phyloP scores from a whole-genome alignment of 306 rosid species.

The Castanea mollissima region DNA sequence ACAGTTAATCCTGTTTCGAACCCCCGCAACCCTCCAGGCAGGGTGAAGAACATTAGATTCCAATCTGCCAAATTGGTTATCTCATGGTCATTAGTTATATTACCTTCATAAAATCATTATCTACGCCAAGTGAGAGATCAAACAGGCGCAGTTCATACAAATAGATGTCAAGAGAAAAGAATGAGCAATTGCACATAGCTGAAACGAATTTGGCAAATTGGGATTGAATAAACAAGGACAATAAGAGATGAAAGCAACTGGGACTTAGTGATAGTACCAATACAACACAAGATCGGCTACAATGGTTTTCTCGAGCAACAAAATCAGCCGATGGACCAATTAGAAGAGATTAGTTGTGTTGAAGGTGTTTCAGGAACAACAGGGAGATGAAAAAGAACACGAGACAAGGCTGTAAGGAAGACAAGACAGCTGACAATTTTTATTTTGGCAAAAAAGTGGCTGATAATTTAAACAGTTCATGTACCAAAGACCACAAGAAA shows the following conservation, averaged over 20 bases:
- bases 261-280: neutral
- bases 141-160: no score
- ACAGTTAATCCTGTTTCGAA: no score
- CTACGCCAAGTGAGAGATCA: neutral
- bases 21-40: no score
- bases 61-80: no score
- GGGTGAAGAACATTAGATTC: no score
- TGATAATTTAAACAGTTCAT: neutral
- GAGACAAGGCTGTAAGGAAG: neutral
- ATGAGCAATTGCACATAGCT: neutral
- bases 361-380: neutral
- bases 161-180: neutral
- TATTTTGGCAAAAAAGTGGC: no score
- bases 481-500: neutral
- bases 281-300: neutral
- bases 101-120: no score
- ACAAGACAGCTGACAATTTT: neutral
- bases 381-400: neutral
- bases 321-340: neutral
- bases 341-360: no score
- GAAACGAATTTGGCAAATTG: slow-evolving; percentile 5
- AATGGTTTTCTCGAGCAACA: neutral
- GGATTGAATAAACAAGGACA: neutral
- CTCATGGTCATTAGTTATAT: no score
- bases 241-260: slow-evolving; percentile 3